A percentile compares a stretch with the other conserved stretches of the same genome.
Conservation (phyloP, 2,329 filamentous ascomycete species). For the Penicillium sp. region DNA sequence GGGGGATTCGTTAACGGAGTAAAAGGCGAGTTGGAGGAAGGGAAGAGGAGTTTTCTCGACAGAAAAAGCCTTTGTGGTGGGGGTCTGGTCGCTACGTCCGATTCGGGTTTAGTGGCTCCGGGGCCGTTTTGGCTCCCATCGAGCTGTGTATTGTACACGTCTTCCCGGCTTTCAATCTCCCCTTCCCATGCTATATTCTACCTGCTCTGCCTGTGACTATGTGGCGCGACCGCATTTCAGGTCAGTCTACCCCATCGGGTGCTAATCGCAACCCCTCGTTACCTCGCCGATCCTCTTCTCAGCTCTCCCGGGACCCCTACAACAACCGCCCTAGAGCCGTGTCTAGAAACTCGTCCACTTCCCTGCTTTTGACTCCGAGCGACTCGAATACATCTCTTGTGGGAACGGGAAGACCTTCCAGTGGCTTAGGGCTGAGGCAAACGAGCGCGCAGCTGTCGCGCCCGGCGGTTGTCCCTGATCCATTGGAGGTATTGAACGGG, state of each 20-base stretch:
- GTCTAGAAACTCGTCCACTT: slow-evolving; percentile 74
- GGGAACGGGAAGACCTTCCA: slow-evolving; percentile 60
- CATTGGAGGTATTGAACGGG: slow-evolving; percentile 65
- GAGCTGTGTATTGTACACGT: neutral
- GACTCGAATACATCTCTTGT: slow-evolving; percentile 76
- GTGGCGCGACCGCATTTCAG: slow-evolving; percentile 88
- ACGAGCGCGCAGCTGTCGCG: slow-evolving; percentile 45
- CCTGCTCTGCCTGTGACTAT: slow-evolving; percentile 47
- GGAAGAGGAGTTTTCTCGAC: slow-evolving; percentile 26
- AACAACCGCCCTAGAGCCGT: slow-evolving; percentile 67
- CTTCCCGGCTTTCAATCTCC: neutral
- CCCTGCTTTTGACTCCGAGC: slow-evolving; percentile 67
- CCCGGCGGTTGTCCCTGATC: slow-evolving; percentile 62
- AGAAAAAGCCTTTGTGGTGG: slow-evolving; percentile 36
- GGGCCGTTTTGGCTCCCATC: slow-evolving; percentile 9
- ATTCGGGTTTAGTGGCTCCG: slow-evolving; percentile 25
- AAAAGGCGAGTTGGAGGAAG: slow-evolving; percentile 28
- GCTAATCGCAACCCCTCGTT: slow-evolving; percentile 68
- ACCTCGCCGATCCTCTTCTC: slow-evolving; percentile 64
- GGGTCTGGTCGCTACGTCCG: slow-evolving; percentile 29
- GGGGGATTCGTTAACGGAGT: slow-evolving; percentile 21
- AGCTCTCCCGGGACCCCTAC: slow-evolving; percentile 66
- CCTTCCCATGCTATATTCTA: neutral
- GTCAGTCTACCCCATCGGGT: slow-evolving; percentile 63
- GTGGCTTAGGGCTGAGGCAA: slow-evolving; percentile 68